These are phyloP conservation scores for Phytophthora hybrid DNA, from an alignment of 352 stramenopile species.

Conservation along the genomic window DNA sequence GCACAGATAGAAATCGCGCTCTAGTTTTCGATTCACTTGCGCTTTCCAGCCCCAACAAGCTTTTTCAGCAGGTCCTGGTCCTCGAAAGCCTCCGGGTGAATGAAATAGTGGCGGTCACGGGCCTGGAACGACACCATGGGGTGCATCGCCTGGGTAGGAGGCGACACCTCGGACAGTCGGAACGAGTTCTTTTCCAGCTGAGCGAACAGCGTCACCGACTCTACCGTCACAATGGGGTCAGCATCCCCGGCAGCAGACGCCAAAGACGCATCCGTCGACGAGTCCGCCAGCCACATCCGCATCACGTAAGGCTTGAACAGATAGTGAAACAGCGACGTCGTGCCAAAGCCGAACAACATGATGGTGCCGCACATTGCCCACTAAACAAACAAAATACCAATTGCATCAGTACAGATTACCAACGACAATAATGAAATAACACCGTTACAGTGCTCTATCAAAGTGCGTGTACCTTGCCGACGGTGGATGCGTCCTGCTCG, in stretches of 20 bases:
- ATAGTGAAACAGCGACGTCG: slow-evolving; percentile 85
- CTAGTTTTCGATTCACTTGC: slow-evolving; percentile 19
- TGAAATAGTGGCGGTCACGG: slow-evolving; percentile 73
- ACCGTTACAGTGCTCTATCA: not conserved
- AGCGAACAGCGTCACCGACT: slow-evolving; percentile 79
- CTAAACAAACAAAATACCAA: slow-evolving; percentile 28
- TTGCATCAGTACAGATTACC: slow-evolving; percentile 3
- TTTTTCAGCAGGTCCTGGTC: slow-evolving; percentile 70
- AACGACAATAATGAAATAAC: not conserved
- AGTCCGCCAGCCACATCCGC: slow-evolving; percentile 71
- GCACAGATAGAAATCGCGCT: not conserved
- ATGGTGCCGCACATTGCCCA: slow-evolving; percentile 91
- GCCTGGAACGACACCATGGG: slow-evolving; percentile 88
- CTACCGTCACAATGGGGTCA: slow-evolving; percentile 62
- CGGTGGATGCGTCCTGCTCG: slow-evolving; percentile 71
- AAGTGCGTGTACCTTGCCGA: slow-evolving; percentile 63
- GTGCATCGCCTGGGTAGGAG: slow-evolving; percentile 73
- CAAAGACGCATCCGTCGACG: slow-evolving; percentile 6
- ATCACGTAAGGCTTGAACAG: slow-evolving; percentile 90
- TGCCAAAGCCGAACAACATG: slow-evolving; percentile 88
- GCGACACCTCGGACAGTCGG: slow-evolving; percentile 64
- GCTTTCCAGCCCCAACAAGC: slow-evolving; percentile 34
- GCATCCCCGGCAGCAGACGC: slow-evolving; percentile 5
- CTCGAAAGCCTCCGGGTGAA: slow-evolving; percentile 79
- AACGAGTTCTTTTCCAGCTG: slow-evolving; percentile 63